A percentile compares a stretch with the other conserved stretches of the same genome.
These are phyloP conservation scores for Tremella mesenterica DNA, from an alignment of 768 basidiomycete species.

Conservation along the genomic window DNA sequence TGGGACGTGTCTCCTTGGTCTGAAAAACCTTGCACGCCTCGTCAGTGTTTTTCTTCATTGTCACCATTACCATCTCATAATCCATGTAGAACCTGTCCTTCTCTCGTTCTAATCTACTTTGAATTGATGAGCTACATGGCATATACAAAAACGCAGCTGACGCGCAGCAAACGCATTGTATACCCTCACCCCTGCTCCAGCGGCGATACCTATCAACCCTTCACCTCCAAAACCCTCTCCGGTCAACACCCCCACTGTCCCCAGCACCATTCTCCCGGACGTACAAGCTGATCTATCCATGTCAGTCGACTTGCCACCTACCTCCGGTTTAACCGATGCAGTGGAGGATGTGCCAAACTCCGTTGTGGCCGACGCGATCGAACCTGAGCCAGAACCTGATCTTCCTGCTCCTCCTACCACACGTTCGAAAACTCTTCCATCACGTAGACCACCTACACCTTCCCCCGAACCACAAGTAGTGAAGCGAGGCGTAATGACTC, in stretches of 20 bases:
- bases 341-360: too few relatives aligned
- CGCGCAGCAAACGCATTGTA: constrained; percentile 9
- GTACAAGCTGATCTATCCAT: background rate
- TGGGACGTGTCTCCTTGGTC: constrained; percentile 38
- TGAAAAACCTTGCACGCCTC: constrained; percentile 35
- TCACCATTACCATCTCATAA: too few relatives aligned
- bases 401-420: constrained; percentile 19
- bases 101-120: too few relatives aligned
- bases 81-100: too few relatives aligned
- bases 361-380: background rate
- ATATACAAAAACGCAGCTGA: background rate
- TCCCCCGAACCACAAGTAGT: constrained; percentile 8
- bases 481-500: constrained; percentile 31
- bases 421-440: constrained; percentile 29
- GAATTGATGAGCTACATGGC: too few relatives aligned
- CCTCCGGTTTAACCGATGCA: background rate
- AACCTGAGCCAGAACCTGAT: constrained; percentile 4
- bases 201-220: background rate
- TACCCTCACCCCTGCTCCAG: background rate
- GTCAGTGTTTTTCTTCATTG: constrained; percentile 24
- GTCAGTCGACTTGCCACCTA: background rate
- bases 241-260: too few relatives aligned
- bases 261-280: background rate
- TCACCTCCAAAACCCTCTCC: constrained; percentile 1
- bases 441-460: constrained; percentile 15